Conservation (phyloP, 2,329 filamentous ascomycete genomes). For the Alternaria tenuissima region DNA sequence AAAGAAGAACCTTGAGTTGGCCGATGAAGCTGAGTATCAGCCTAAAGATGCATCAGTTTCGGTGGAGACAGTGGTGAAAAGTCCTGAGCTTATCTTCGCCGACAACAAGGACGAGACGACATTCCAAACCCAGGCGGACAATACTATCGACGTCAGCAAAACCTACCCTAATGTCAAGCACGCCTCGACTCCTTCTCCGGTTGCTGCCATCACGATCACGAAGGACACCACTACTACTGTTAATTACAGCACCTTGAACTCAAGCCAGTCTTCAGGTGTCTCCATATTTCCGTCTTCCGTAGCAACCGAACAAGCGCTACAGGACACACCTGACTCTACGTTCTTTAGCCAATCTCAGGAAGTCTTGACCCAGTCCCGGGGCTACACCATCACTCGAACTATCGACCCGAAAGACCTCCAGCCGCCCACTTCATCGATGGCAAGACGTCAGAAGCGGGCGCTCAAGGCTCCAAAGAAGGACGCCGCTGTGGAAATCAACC, state of each 20-base stretch:
- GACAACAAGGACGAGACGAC: neutral
- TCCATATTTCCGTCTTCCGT: neutral
- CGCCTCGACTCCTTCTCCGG: accelerated
- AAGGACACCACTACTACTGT: no score
- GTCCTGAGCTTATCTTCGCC: neutral
- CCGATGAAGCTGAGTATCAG: accelerated
- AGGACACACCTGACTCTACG: neutral
- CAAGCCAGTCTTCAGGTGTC: accelerated
- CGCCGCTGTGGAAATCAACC: neutral
- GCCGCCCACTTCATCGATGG: neutral
- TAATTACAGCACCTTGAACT: neutral
- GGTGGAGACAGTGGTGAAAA: neutral
- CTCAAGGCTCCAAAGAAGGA: neutral
- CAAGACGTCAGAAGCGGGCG: neutral
- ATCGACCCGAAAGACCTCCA: neutral
- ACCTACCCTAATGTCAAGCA: neutral
- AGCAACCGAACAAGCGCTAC: neutral
- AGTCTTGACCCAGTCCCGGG: neutral
- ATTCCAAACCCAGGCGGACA: neutral
- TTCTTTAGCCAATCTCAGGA: neutral
- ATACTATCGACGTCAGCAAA: no score
- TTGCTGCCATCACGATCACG: neutral
- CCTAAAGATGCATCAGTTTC: neutral
- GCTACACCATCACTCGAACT: neutral
- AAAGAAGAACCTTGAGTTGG: neutral